Conservation (phyloP, 176 grass and related monocot species). For the Guadua angustifolia region DNA sequence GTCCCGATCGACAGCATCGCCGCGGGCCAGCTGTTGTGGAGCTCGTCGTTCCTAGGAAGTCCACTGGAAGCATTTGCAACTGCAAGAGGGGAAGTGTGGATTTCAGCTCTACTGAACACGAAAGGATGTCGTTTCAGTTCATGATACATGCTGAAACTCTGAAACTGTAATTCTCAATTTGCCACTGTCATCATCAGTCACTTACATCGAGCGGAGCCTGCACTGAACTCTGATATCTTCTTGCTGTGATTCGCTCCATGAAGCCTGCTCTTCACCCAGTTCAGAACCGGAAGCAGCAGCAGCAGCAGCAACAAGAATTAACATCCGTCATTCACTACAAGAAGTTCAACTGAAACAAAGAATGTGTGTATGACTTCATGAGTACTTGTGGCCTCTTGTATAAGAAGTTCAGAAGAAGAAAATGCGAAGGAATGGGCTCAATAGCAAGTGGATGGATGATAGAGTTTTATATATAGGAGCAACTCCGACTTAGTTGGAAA, state of each 20-base stretch:
- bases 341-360: not conserved
- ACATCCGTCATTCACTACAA: not conserved
- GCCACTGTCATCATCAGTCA: not conserved
- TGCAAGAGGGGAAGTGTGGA: not conserved
- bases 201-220: slow-evolving; percentile 45
- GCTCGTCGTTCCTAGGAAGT: slow-evolving; percentile 19
- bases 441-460: too few relatives aligned
- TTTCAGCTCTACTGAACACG: not conserved
- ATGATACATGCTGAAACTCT: not conserved
- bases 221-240: slow-evolving; percentile 38
- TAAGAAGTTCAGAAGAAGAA: not conserved
- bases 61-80: slow-evolving; percentile 9
- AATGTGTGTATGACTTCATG: slow-evolving; percentile 54
- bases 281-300: slow-evolving; percentile 48
- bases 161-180: not conserved
- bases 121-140: not conserved
- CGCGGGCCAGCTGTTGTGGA: slow-evolving; percentile 37
- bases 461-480: not conserved
- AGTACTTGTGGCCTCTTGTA: not conserved
- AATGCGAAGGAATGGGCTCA: too few relatives aligned
- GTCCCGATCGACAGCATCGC: slow-evolving; percentile 63
- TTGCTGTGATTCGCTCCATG: slow-evolving; percentile 47
- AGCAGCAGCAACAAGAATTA: not conserved
- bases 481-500: not conserved
- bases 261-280: slow-evolving; percentile 67